Conservation (phyloP, 768 basidiomycete species). For the Dacryopinax spathularia region DNA sequence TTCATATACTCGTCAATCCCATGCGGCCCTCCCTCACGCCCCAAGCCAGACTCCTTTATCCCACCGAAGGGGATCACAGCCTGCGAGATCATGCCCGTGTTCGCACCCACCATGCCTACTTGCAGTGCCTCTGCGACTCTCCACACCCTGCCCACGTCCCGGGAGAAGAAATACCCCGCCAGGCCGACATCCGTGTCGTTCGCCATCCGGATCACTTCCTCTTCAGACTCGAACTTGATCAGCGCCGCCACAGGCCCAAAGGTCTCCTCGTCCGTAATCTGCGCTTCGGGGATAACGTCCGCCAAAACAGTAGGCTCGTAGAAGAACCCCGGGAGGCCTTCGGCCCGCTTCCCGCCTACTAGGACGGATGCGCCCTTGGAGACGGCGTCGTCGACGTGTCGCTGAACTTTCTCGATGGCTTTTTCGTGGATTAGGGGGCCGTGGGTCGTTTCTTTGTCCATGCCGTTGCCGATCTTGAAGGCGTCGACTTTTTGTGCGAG, state of each 20-base stretch:
- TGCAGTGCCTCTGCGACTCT: constrained; percentile 88
- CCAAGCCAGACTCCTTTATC: constrained; percentile 77
- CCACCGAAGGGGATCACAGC: constrained; percentile 80
- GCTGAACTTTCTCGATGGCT: constrained; percentile 70
- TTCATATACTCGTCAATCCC: constrained; percentile 85
- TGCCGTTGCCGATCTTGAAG: constrained; percentile 62
- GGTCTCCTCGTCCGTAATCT: constrained; percentile 72
- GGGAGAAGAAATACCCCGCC: constrained; percentile 85
- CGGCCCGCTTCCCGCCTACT: constrained; percentile 65
- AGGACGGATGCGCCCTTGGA: constrained; percentile 73
- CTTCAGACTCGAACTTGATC: constrained; percentile 83
- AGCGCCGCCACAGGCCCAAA: constrained; percentile 87
- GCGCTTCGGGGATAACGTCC: constrained; percentile 58
- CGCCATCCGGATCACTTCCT: constrained; percentile 74
- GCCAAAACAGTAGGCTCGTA: constrained; percentile 79
- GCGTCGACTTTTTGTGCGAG: constrained; percentile 47
- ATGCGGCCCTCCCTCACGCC: constrained; percentile 69
- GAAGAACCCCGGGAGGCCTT: constrained; percentile 43
- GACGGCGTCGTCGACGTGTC: constrained; percentile 81
- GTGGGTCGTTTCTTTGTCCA: constrained; percentile 74
- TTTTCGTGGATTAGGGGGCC: constrained; percentile 85
- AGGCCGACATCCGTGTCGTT: constrained; percentile 74
- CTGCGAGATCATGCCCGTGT: constrained; percentile 67
- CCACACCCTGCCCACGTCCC: constrained; percentile 81
- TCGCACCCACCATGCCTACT: constrained; percentile 82